Percentiles rank a stretch among this genome's conserved stretches.
phyloP scores from a whole-genome alignment of 75 land plant species.

The Chamaecyparis obtusa region DNA sequence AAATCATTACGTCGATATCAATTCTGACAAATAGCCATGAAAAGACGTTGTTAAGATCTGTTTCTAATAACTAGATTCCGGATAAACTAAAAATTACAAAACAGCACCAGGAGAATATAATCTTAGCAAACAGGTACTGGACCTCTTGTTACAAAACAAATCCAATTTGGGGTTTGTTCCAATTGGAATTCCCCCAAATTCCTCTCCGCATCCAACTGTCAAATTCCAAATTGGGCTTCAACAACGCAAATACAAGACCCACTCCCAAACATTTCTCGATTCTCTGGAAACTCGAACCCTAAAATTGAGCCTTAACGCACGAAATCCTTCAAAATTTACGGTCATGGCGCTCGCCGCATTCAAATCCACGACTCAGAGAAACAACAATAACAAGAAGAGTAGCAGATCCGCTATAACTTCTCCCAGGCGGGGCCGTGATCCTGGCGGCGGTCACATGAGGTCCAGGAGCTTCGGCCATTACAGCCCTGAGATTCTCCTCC shows the following conservation, averaged over 20 bases:
- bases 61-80: no score
- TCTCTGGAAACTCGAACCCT: not conserved
- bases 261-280: not conserved
- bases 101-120: no score
- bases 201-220: not conserved
- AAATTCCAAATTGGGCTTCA: not conserved
- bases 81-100: no score
- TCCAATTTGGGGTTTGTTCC: no score
- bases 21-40: no score
- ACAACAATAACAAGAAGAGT: not conserved
- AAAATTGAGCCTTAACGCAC: not conserved
- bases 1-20: no score
- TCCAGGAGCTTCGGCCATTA: constrained; percentile 28
- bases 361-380: constrained; percentile 13
- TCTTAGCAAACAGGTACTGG: no score
- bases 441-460: constrained; percentile 3
- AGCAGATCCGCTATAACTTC: not conserved
- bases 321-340: not conserved
- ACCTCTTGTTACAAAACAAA: no score
- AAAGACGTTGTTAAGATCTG: no score
- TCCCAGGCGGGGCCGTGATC: not conserved
- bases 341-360: constrained; percentile 19
- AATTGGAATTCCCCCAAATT: no score
- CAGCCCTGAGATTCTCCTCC: constrained; percentile 12
- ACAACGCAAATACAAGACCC: not conserved